Percentiles rank a stretch among this genome's conserved stretches.
Evolutionary conservation across 1,284 basidiomycete species (phyloP).

Genomic region (Flammula alnicola): DNA sequence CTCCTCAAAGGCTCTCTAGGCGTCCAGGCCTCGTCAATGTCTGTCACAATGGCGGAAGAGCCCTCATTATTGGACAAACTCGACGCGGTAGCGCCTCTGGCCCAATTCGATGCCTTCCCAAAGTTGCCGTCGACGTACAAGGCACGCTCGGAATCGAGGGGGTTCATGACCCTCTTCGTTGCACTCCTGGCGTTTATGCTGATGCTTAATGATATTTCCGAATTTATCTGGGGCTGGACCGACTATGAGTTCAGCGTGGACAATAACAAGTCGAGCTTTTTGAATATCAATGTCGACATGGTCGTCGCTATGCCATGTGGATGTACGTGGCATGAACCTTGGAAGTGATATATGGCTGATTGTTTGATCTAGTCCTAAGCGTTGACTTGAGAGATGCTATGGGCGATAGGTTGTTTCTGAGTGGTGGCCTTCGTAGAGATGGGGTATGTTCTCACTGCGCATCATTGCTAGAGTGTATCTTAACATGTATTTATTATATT

Average conservation of each 20-base stretch:
- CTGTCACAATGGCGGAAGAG: constrained; percentile 13
- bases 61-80: constrained; percentile 45
- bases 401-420: constrained; percentile 89
- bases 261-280: constrained; percentile 56
- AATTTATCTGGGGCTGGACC: constrained; percentile 92
- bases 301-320: constrained; percentile 91
- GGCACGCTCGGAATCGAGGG: constrained; percentile 83
- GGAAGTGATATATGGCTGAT: constrained; percentile 5
- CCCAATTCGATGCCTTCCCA: constrained; percentile 83
- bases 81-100: constrained; percentile 58
- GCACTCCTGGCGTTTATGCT: constrained; percentile 73
- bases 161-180: constrained; percentile 86
- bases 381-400: constrained; percentile 92
- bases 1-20: neutral
- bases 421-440: constrained; percentile 83
- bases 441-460: constrained; percentile 67
- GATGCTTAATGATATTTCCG: constrained; percentile 85
- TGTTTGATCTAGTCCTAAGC: constrained; percentile 47
- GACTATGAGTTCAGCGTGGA: constrained; percentile 88
- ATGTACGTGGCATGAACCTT: constrained; percentile 60
- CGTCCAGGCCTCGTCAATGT: neutral
- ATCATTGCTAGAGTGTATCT: neutral
- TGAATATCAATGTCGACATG: constrained; percentile 90
- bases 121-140: constrained; percentile 91
- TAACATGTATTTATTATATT: neutral